Conservation (phyloP, 768 basidiomycete species). For the Boletus rubescentipes region DNA sequence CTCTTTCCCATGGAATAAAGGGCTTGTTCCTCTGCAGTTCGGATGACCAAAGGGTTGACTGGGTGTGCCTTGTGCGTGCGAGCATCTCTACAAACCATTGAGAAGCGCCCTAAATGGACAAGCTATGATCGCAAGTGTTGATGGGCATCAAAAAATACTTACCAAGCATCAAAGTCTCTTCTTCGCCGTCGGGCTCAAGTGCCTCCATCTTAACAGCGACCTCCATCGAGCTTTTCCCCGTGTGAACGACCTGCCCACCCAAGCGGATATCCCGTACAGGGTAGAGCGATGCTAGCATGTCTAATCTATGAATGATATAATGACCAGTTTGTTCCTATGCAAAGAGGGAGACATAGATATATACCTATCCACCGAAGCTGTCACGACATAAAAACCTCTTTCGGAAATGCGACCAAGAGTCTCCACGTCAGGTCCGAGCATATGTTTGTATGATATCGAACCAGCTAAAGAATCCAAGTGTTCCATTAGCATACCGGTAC, state of each 20-base stretch:
- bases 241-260: slow-evolving; percentile 80
- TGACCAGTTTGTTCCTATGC: background rate
- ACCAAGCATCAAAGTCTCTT: slow-evolving; percentile 66
- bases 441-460: slow-evolving; percentile 80
- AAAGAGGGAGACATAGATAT: background rate
- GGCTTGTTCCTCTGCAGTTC: slow-evolving; percentile 59
- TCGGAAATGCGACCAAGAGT: slow-evolving; percentile 55
- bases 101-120: slow-evolving; percentile 67
- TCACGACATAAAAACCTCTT: slow-evolving; percentile 78
- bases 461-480: slow-evolving; percentile 85
- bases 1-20: slow-evolving; percentile 70
- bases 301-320: slow-evolving; percentile 45
- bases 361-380: slow-evolving; percentile 77
- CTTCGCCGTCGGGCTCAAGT: slow-evolving; percentile 43
- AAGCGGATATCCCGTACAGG: slow-evolving; percentile 67
- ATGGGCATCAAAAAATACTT: slow-evolving; percentile 22
- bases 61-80: slow-evolving; percentile 58
- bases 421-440: slow-evolving; percentile 64
- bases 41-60: slow-evolving; percentile 61
- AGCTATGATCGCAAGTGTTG: background rate
- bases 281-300: slow-evolving; percentile 61
- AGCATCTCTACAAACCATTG: slow-evolving; percentile 83
- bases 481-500: slow-evolving; percentile 73
- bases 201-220: slow-evolving; percentile 85
- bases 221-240: slow-evolving; percentile 77